Evolutionary conservation across 2,329 filamentous ascomycete species (phyloP).

Genomic region (Apiospora hydei): DNA sequence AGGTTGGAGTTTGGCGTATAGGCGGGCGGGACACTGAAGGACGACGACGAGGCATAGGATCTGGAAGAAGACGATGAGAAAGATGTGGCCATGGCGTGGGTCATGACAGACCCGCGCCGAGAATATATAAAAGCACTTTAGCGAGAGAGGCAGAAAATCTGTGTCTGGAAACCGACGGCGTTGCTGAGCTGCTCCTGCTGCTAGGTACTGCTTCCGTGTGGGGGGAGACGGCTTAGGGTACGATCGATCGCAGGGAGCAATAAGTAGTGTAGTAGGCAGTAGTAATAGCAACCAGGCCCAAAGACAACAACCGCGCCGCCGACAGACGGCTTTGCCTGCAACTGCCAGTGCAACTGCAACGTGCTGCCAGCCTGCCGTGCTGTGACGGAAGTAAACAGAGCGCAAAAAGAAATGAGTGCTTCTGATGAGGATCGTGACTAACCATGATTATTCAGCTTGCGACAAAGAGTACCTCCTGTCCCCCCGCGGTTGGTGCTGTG

Average conservation of each 20-base stretch:
- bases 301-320: not conserved
- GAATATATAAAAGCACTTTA: constrained; percentile 15
- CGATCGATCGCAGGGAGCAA: constrained; percentile 14
- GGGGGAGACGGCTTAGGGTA: constrained; percentile 9
- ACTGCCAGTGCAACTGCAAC: not conserved
- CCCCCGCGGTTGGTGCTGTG: constrained; percentile 7
- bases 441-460: constrained; percentile 22
- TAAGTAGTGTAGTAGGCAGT: not conserved
- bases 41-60: constrained; percentile 58
- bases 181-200: not conserved
- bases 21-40: constrained; percentile 53
- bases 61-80: constrained; percentile 44
- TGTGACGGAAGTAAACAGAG: not conserved
- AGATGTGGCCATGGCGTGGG: constrained; percentile 27
- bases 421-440: constrained; percentile 4
- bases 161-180: not conserved
- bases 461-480: not conserved
- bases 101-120: constrained; percentile 14
- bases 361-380: not conserved
- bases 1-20: constrained; percentile 49
- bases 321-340: too few relatives aligned
- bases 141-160: constrained; percentile 18
- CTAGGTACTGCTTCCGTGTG: constrained; percentile 9
- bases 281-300: not conserved
- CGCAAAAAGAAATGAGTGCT: not conserved